These are phyloP conservation scores for Stachybotrys elegans DNA, from an alignment of 2,329 filamentous ascomycete genomes.

Conservation along the genomic window DNA sequence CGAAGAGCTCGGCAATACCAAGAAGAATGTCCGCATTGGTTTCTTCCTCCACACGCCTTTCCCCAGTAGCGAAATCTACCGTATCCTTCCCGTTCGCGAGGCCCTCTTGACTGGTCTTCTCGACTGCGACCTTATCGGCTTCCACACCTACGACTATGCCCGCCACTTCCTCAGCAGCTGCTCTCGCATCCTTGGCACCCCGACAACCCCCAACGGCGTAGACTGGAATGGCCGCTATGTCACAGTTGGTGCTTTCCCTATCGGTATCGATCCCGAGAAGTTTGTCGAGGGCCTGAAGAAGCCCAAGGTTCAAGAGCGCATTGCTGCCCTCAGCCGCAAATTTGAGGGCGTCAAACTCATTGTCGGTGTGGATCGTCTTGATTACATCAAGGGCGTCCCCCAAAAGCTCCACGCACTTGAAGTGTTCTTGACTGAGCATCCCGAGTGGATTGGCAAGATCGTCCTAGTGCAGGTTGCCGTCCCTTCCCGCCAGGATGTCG, in stretches of 20 bases:
- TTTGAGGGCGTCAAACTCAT: constrained; percentile 96
- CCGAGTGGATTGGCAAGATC: constrained; percentile 96
- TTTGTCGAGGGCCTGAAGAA: constrained; percentile 86
- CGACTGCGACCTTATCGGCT: constrained; percentile 91
- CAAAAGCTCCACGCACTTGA: constrained; percentile 96
- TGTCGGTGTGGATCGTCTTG: constrained; percentile 90
- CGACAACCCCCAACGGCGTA: constrained; percentile 88
- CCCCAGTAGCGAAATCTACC: constrained; percentile 93
- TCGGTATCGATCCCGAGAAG: constrained; percentile 96
- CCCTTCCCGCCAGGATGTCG: constrained; percentile 89
- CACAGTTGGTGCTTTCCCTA: constrained; percentile 91
- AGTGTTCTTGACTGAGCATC: constrained; percentile 93
- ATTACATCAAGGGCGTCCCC: constrained; percentile 98
- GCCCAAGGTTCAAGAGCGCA: constrained; percentile 80
- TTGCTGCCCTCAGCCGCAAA: constrained; percentile 77
- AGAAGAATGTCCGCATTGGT: constrained; percentile 93
- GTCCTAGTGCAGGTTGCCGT: constrained; percentile 95
- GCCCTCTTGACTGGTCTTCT: constrained; percentile 82
- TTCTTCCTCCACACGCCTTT: constrained; percentile 98
- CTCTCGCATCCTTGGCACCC: constrained; percentile 77
- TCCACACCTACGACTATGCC: constrained; percentile 99
- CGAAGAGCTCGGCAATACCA: constrained; percentile 73
- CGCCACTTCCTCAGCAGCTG: constrained; percentile 95
- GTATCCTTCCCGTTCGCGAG: constrained; percentile 88
- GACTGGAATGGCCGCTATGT: constrained; percentile 86